phyloP scores from a whole-genome alignment of 257 asterid genomes.

The Solanum lignicaule region DNA sequence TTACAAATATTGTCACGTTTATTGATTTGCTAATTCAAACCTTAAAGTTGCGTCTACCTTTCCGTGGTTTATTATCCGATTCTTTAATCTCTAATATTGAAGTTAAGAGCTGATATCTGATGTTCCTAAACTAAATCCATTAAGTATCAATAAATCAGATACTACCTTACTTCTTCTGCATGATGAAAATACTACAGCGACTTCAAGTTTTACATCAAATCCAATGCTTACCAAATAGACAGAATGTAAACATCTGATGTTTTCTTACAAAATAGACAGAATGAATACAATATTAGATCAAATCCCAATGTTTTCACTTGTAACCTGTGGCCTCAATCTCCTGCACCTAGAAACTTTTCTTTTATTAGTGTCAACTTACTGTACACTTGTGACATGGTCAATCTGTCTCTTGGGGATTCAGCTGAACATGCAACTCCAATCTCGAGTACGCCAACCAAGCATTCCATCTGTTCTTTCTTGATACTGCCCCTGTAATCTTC shows the following conservation, averaged over 20 bases:
- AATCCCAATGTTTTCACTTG: background rate
- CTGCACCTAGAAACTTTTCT: background rate
- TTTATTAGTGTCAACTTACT: background rate
- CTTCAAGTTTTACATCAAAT: background rate
- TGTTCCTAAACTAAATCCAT: background rate
- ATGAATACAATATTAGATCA: background rate
- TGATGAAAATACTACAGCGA: background rate
- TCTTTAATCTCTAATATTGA: background rate
- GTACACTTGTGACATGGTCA: conserved; percentile 6
- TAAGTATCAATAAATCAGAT: background rate
- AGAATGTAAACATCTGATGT: background rate
- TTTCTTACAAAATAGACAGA: background rate
- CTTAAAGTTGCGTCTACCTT: background rate
- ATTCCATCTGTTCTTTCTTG: background rate
- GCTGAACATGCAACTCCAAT: conserved; percentile 14
- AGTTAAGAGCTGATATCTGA: background rate
- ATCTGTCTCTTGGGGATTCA: conserved; percentile 11
- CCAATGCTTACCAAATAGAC: background rate
- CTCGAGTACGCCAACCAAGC: conserved; percentile 3
- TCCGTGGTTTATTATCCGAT: background rate
- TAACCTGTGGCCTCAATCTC: background rate
- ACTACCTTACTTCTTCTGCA: background rate
- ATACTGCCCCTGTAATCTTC: background rate
- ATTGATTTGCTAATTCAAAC: background rate
- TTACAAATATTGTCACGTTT: background rate